Evolutionary conservation across 2,329 filamentous ascomycete genomes (phyloP).

Genomic region (Aureobasidium namibiae): DNA sequence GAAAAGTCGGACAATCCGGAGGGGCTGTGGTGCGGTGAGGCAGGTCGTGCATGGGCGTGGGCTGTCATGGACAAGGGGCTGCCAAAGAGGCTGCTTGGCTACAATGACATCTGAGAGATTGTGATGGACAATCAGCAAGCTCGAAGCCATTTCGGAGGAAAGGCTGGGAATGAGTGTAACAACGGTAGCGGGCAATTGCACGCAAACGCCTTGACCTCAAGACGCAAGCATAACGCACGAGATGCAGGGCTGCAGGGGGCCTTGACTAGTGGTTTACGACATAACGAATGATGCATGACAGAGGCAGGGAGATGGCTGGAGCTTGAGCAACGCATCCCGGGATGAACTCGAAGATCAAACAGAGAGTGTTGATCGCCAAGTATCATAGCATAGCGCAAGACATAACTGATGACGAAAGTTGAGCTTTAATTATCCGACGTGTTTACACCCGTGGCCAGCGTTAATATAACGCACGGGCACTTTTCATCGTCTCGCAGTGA

Average conservation of each 20-base stretch:
- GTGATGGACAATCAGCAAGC: neutral
- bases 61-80: conserved; percentile 36
- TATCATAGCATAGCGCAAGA: conserved; percentile 5
- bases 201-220: neutral
- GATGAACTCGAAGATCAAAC: neutral
- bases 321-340: neutral
- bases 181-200: neutral
- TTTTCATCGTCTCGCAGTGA: too few relatives aligned
- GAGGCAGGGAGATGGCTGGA: conserved; percentile 10
- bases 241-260: conserved; percentile 3
- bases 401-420: neutral
- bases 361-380: neutral
- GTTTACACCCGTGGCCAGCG: too few relatives aligned
- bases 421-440: neutral
- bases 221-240: neutral
- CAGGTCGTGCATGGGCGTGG: conserved; percentile 37
- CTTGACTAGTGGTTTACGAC: conserved; percentile 7
- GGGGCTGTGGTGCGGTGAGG: conserved; percentile 39
- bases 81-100: conserved; percentile 40
- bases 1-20: conserved; percentile 44
- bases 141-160: neutral
- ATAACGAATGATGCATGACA: neutral
- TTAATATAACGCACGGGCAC: too few relatives aligned
- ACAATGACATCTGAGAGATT: conserved; percentile 39
- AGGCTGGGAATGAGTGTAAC: neutral